phyloP scores from a whole-genome alignment of 495 filamentous ascomycete genomes.

The Lasiosphaeris hirsuta region DNA sequence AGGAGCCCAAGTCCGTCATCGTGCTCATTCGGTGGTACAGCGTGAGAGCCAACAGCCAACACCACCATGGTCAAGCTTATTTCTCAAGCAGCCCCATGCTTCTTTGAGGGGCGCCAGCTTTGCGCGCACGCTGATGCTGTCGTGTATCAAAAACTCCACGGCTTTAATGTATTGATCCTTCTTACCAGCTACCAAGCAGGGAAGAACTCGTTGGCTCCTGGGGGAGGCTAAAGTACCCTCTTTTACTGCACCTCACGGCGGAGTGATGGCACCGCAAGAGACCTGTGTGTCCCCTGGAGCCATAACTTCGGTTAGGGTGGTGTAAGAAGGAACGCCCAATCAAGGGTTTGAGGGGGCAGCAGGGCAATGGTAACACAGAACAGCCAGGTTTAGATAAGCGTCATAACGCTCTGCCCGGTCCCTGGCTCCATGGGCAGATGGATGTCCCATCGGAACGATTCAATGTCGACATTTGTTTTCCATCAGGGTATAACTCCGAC shows the following conservation, averaged over 20 bases:
- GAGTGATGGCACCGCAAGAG: not conserved
- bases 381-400: not conserved
- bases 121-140: too few relatives aligned
- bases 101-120: too few relatives aligned
- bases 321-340: not conserved
- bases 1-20: slow-evolving; percentile 5
- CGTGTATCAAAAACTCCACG: too few relatives aligned
- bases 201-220: too few relatives aligned
- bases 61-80: not conserved
- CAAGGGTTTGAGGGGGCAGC: not conserved
- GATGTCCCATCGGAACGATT: not conserved
- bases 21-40: slow-evolving; percentile 5
- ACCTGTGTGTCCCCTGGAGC: not conserved
- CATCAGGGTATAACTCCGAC: too few relatives aligned
- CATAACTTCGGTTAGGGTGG: slow-evolving; percentile 1
- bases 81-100: not conserved
- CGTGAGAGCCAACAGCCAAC: not conserved
- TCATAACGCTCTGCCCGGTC: not conserved
- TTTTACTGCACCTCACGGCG: not conserved
- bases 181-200: not conserved
- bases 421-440: not conserved
- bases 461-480: slow-evolving; percentile 1
- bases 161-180: not conserved
- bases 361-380: slow-evolving; percentile 4
- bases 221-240: too few relatives aligned